Percentiles rank a stretch among this genome's conserved stretches.
Evolutionary conservation across 1,139 yeast genomes (phyloP).

Genomic region (Kodamaea derodonti): DNA sequence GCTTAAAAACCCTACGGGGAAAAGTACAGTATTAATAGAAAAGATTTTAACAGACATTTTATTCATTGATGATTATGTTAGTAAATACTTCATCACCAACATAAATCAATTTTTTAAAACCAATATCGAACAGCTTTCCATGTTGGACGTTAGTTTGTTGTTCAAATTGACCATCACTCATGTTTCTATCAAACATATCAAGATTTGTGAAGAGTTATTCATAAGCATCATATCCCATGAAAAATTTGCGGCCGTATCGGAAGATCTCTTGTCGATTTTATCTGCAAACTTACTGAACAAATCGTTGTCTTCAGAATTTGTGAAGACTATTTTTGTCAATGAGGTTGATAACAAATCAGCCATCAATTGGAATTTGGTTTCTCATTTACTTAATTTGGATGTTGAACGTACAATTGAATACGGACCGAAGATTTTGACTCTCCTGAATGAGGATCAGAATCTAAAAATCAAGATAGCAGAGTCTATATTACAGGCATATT

Average conservation of each 20-base stretch:
- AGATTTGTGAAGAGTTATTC: constrained; percentile 43
- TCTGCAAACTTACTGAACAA: constrained; percentile 35
- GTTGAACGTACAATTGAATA: constrained; percentile 46
- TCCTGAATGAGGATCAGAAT: constrained; percentile 11
- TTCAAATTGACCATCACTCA: constrained; percentile 25
- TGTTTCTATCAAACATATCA: constrained; percentile 23
- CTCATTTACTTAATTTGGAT: constrained; percentile 44
- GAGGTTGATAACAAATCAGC: constrained; percentile 19
- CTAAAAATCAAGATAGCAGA: constrained; percentile 24
- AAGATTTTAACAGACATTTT: constrained; percentile 11
- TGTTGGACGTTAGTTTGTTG: constrained; percentile 18
- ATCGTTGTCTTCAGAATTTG: constrained; percentile 46
- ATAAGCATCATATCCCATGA: constrained; percentile 25
- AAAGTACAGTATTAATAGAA: neutral
- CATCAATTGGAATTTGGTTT: constrained; percentile 44
- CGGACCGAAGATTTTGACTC: constrained; percentile 24
- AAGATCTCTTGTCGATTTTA: constrained; percentile 34
- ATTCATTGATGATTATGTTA: constrained; percentile 15
- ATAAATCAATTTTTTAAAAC: constrained; percentile 16
- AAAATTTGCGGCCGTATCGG: constrained; percentile 31
- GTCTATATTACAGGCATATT: constrained; percentile 44
- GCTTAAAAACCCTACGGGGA: neutral
- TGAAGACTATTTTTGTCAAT: constrained; percentile 28
- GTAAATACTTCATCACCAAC: constrained; percentile 16
- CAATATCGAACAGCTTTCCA: constrained; percentile 9